Base-by-base conservation (phyloP, 192 early-diverging fungal genomes). In the Backusella westeae region DNA sequence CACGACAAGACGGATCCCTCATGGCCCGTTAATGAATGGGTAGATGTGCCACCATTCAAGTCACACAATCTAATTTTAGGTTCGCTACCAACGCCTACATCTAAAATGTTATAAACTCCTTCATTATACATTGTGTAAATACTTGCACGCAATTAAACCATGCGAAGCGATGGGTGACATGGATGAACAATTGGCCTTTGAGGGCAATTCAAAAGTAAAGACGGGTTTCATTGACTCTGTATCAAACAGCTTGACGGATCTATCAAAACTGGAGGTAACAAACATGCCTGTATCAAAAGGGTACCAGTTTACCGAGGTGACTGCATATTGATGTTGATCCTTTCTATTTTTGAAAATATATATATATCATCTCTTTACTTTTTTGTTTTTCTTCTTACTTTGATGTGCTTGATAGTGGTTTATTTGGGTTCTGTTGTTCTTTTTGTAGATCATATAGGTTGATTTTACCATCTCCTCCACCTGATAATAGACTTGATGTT, bases 271-370 rank as follows among this genome's bases (percentile, higher is more conserved):
- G 0, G 89, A 89, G 1, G 90, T 92, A 0, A 91, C 90, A 80
- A 96, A 96, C 85, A 96, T 87, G 41, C 95, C 95, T 17, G 89
- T 91, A 81, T 96, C 94, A 53, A 89, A 85, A 4, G 94, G 91
- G 77, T 93, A 96, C 96, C 96, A 98, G 4, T 84, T 80, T 0
- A 95, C 85, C 49, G 85, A 84, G 5, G 94, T 90, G 3, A 97
- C 85, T 6, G 87, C 85, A 71, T 87, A 91, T 36, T 82, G 75
- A 82, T 97, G 95, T 4, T 89, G 85, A 66, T 81, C 39, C 7
- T 34, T 39, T 69, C 81, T 89, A 21, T 68, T 32, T 23, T 21
- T 21, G 6, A 8, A 26, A 53, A 10, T 38, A 38, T 39, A 46
- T 19, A 34, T 75, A 53, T 26, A n/a, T 1, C 2, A 19, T 35